Evolutionary conservation across 139 green algal species (phyloP).

Genomic region (Pycnococcus provasolii): DNA sequence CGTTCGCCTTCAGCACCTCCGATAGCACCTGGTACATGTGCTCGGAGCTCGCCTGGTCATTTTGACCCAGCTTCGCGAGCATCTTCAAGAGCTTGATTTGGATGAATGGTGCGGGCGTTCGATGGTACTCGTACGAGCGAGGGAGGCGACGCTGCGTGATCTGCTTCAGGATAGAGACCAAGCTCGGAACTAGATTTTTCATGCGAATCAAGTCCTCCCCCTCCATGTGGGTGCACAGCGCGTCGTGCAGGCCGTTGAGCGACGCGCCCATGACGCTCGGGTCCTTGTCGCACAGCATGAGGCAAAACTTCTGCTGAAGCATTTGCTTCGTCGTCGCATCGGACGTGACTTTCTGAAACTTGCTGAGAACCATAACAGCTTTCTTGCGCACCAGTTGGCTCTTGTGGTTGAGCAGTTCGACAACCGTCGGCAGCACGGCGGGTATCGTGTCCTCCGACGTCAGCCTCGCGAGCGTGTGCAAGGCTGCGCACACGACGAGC

Average conservation of each 20-base stretch:
- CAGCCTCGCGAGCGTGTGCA: slow-evolving; percentile 56
- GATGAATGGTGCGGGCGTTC: slow-evolving; percentile 89
- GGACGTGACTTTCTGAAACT: slow-evolving; percentile 52
- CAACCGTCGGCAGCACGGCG: slow-evolving; percentile 61
- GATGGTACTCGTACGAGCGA: slow-evolving; percentile 88
- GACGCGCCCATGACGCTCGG: slow-evolving; percentile 86
- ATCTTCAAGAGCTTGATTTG: slow-evolving; percentile 90
- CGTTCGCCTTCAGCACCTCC: slow-evolving; percentile 31
- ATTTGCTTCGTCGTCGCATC: slow-evolving; percentile 37
- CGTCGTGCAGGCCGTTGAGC: slow-evolving; percentile 77
- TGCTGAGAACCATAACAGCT: slow-evolving; percentile 80
- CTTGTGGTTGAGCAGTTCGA: slow-evolving; percentile 58
- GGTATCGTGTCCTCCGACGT: slow-evolving; percentile 74
- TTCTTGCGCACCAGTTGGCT: slow-evolving; percentile 87
- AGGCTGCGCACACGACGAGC: slow-evolving; percentile 55
- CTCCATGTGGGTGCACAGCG: slow-evolving; percentile 44
- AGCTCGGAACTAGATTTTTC: slow-evolving; percentile 75
- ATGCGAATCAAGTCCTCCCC: slow-evolving; percentile 32
- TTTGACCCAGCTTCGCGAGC: slow-evolving; percentile 61
- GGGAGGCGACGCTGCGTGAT: slow-evolving; percentile 70
- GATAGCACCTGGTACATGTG: slow-evolving; percentile 78
- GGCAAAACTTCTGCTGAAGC: slow-evolving; percentile 51
- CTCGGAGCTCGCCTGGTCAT: slow-evolving; percentile 58
- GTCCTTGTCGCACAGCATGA: slow-evolving; percentile 59
- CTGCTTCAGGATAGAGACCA: slow-evolving; percentile 93